These are phyloP conservation scores for Zea mays DNA, from an alignment of 176 grass and related monocot species.

Conservation along the genomic window Zm-B73-REFERENCE-NAM-5.0 NC_050098.1:192419501-192420000, in stretches of 20 bases:
- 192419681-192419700: not conserved
- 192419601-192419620: not conserved
- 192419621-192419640: constrained; percentile 12
- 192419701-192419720: constrained; percentile 18
- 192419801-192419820: constrained; percentile 68
- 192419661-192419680: constrained; percentile 7
- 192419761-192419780: constrained; percentile 91
- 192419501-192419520: too few species aligned
- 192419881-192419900: constrained; percentile 80
- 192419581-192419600: not conserved
- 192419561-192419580: constrained; percentile 22
- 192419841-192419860: constrained; percentile 68
- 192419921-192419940: constrained; percentile 85
- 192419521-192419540: not conserved
- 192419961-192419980: constrained; percentile 98
- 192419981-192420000: constrained; percentile 95
- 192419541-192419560: constrained; percentile 26
- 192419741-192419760: constrained; percentile 61
- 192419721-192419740: constrained; percentile 32
- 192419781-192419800: constrained; percentile 86
- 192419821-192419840: constrained; percentile 65
- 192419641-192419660: constrained; percentile 13
- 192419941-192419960: constrained; percentile 90
- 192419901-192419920: constrained; percentile 86
- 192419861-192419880: constrained; percentile 53